Conservation (phyloP, 495 filamentous ascomycete species). For the Monascus purpureus region DNA sequence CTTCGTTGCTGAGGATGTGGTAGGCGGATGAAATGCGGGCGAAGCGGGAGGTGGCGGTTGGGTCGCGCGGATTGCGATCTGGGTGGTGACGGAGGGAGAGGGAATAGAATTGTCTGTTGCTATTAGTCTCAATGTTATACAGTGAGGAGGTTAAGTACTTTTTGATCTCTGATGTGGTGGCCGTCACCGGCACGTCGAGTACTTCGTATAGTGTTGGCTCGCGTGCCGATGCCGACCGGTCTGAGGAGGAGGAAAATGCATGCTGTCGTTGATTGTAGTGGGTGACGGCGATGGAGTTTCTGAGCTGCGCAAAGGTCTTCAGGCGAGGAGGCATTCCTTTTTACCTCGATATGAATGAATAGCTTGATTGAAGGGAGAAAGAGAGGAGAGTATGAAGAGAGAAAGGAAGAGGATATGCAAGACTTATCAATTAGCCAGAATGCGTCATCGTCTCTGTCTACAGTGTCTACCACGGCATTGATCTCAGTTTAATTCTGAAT, state of each 20-base stretch:
- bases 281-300: slow-evolving; percentile 3
- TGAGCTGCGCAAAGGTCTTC: slow-evolving; percentile 1
- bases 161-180: slow-evolving; percentile 67
- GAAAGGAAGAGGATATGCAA: no score
- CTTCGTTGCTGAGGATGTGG: slow-evolving; percentile 52
- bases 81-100: slow-evolving; percentile 92
- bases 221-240: slow-evolving; percentile 26
- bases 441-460: no score
- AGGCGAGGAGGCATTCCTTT: slow-evolving; percentile 6
- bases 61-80: slow-evolving; percentile 72
- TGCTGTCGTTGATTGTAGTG: neutral
- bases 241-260: slow-evolving; percentile 21
- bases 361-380: no score
- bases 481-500: no score
- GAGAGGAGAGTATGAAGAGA: no score
- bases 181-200: slow-evolving; percentile 55
- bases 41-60: slow-evolving; percentile 62
- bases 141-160: slow-evolving; percentile 36
- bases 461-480: no score
- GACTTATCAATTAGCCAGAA: no score
- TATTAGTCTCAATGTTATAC: slow-evolving; percentile 3
- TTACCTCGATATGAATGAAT: neutral
- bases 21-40: slow-evolving; percentile 80
- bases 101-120: slow-evolving; percentile 58
- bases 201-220: slow-evolving; percentile 63